Evolutionary conservation across 1,284 basidiomycete genomes (phyloP), one percentile per base, ranked within the genome.

Genomic region (Nidula niveotomentosa): DNA sequence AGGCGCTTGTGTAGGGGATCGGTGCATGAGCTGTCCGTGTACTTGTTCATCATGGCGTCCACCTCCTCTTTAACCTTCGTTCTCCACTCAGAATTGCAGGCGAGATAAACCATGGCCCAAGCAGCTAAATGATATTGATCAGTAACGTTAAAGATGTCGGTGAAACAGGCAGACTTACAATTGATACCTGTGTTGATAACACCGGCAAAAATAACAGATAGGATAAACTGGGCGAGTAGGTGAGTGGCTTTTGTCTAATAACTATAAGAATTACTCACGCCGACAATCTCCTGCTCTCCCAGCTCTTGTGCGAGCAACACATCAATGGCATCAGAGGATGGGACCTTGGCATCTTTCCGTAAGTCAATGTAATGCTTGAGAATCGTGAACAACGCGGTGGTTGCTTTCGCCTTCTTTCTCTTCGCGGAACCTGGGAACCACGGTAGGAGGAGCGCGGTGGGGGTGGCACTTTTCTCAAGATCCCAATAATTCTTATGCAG

Each of bases 351-450:
- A 18, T 63, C 61, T n/a, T 67, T 60, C 39, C 72, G 62, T 8
- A 60, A 49, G 8, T 70, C 62, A 3, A 75, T 65, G 53, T 65
- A 68, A 13, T 60, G 50, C 2, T 62, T 57, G 3, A 76, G 49
- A 8, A 63, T 59, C 1, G 56, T 61, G 47, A 59, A 75, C 0
- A 76, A 57, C 1, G 60, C 65, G 17, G 53, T 63, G 1, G 69
- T 71, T 0, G 73, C 66, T 13, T 57, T 54, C 33, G 65, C 56
- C 52, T 70, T 69, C 12, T 58, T 60, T 48, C 60, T 67, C 56
- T 68, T 70, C 0, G 69, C 65, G 2, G 49, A 47, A n/a, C 68
- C 59, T 0, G 72, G 71, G 48, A 76, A 65, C 72, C 72, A 75
- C 0, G 74, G 74, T 6, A 76, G 61, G 6, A 75, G 58, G 1